Evolutionary conservation across 2,329 filamentous ascomycete genomes (phyloP), one percentile per base, ranked within the genome.

Genomic region (Alternaria gansuensis): DNA sequence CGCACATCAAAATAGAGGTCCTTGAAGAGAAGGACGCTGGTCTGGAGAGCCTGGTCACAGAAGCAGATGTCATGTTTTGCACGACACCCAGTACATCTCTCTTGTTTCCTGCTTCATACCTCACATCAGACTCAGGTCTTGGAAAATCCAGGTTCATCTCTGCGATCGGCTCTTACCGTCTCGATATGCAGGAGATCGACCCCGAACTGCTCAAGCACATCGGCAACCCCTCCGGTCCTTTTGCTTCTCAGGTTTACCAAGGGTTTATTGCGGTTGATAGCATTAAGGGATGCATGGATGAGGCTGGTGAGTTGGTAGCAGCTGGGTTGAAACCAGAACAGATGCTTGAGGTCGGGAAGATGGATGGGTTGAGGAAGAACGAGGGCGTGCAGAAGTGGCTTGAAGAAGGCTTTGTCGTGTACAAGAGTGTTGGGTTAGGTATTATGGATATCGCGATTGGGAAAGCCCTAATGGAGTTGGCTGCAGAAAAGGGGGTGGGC

Each of bases 351-450:
- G 58, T 57, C 6, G 63, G 65, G 3, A 39, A 14, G 34, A 48
- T 62, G 4, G 53, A 51, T 13, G 49, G 23, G 2, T 23, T 59
- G 9, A 57, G 51, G 17, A 10, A 46, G 24, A 40, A 45, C 5
- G 10, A 29, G 7, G 28, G 6, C 2, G 39, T 45, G 26, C 24
- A 29, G 34, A 67, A 26, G 0, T 67, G 64, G 68, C 64, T 75
- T 0, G 57, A 67, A n/a, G 65, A 72, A 0, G 75, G 74, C 2
- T 80, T 81, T 67, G 74, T 82, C 29, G 69, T 84, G 1, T 83
- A 82, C 46, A 84, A 84, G 63, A 82, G 81, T 59, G 82, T 84
- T 7, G 82, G 82, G 0, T 77, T 84, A 67, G 81, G 81, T 0
- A 73, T 84, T 39, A 84, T 83, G 79, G 82, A 84, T 71, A 63